Conservation (phyloP, 2,329 filamentous ascomycete genomes). For the Colletotrichum gloeosporioides region DNA sequence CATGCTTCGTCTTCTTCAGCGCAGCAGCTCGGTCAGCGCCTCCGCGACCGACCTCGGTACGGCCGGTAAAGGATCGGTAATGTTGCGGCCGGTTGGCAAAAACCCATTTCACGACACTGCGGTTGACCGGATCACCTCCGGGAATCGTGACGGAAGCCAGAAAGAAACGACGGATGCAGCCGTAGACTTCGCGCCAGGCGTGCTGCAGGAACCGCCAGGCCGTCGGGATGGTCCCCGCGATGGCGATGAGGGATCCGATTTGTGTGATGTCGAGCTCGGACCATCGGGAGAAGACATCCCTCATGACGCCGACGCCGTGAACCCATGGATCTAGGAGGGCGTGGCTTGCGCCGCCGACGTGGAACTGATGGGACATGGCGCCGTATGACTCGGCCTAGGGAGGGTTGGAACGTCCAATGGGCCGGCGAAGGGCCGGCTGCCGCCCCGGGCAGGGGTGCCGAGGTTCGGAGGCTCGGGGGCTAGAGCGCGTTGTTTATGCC, state of each 20-base stretch:
- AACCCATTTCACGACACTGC: slow-evolving; percentile 51
- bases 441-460: neutral
- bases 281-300: slow-evolving; percentile 43
- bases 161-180: slow-evolving; percentile 47
- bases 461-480: neutral
- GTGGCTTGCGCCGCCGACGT: slow-evolving; percentile 13
- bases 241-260: slow-evolving; percentile 49
- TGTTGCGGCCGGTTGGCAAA: slow-evolving; percentile 42
- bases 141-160: slow-evolving; percentile 49
- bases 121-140: slow-evolving; percentile 48
- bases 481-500: neutral
- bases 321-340: slow-evolving; percentile 33
- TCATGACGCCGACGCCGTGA: slow-evolving; percentile 38
- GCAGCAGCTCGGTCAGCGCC: slow-evolving; percentile 41
- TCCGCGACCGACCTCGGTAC: slow-evolving; percentile 40
- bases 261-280: slow-evolving; percentile 51
- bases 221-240: slow-evolving; percentile 45
- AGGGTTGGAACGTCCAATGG: neutral
- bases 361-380: slow-evolving; percentile 19
- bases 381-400: neutral
- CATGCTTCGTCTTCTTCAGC: slow-evolving; percentile 45
- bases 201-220: slow-evolving; percentile 42
- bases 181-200: slow-evolving; percentile 41
- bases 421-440: neutral
- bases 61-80: slow-evolving; percentile 48